A percentile compares a stretch with the other conserved stretches of the same genome.
phyloP scores from a whole-genome alignment of 257 asterid genomes.

The Orobanche coerulescens region DNA sequence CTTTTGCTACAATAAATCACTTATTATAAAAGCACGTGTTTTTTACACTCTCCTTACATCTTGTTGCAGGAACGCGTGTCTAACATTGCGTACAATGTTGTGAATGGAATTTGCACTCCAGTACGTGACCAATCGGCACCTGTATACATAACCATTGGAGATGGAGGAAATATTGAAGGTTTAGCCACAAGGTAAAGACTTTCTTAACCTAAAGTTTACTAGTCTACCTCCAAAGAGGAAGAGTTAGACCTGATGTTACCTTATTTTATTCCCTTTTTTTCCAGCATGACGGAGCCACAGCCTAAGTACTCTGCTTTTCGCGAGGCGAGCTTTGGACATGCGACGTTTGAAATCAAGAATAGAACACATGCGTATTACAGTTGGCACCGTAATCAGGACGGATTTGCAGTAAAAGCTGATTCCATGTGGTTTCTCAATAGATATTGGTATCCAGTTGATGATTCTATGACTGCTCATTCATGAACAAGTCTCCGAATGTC shows the following conservation, averaged over 20 bases:
- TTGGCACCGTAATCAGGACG: conserved; percentile 47
- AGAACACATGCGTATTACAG: conserved; percentile 36
- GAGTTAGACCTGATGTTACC: too few species aligned
- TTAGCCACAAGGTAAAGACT: conserved; percentile 41
- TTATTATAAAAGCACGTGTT: too few species aligned
- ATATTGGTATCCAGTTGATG: conserved; percentile 45
- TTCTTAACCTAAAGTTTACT: too few species aligned
- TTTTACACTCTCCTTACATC: too few species aligned
- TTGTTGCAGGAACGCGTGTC: conserved; percentile 54
- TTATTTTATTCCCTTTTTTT: too few species aligned
- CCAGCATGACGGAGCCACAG: conserved; percentile 49
- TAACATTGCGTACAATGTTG: conserved; percentile 50
- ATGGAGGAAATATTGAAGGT: conserved; percentile 62
- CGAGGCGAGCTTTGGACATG: conserved; percentile 52
- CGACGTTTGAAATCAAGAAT: conserved; percentile 36
- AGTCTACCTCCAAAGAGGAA: too few species aligned
- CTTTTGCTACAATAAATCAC: too few species aligned
- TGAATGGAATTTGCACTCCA: conserved; percentile 48
- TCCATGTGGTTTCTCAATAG: conserved; percentile 53
- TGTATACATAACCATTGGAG: conserved; percentile 51
- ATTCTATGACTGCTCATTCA: conserved; percentile 14
- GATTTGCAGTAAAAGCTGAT: conserved; percentile 45
- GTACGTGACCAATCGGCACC: conserved; percentile 45
- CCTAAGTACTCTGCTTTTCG: conserved; percentile 41
- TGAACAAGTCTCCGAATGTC: too few species aligned